phyloP scores from a whole-genome alignment of 441 rosid species.

The Pelargonium fulgidum region DNA sequence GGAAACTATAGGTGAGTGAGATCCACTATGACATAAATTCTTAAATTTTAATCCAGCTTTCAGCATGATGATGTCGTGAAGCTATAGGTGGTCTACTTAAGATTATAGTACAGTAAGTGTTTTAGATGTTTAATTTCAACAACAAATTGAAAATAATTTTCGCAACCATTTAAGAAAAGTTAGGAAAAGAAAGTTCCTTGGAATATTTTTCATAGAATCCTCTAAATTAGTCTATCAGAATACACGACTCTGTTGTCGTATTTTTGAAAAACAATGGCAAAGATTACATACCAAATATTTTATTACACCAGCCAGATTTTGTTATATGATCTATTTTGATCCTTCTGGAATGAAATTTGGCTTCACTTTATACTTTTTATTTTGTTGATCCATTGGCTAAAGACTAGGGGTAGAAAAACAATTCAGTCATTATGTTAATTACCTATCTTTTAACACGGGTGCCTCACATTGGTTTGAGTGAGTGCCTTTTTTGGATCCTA shows the following conservation, averaged over 20 bases:
- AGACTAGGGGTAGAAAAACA: too few relatives aligned
- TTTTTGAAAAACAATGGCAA: too few relatives aligned
- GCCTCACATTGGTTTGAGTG: background rate
- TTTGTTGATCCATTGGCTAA: too few relatives aligned
- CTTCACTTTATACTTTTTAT: too few relatives aligned
- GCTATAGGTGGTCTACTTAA: background rate
- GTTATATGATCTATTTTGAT: too few relatives aligned
- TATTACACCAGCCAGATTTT: too few relatives aligned
- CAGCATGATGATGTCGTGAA: background rate
- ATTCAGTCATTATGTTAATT: too few relatives aligned
- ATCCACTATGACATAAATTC: background rate
- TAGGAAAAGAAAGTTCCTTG: background rate
- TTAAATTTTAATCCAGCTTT: background rate
- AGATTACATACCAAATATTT: too few relatives aligned
- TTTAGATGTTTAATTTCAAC: background rate
- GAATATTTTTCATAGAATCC: too few relatives aligned
- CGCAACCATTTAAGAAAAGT: background rate
- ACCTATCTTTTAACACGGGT: background rate
- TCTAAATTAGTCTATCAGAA: too few relatives aligned
- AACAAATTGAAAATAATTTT: background rate
- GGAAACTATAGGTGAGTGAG: slow-evolving; percentile 67
- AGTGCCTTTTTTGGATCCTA: background rate
- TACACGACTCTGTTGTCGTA: too few relatives aligned
- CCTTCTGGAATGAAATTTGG: too few relatives aligned
- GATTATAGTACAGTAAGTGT: background rate